phyloP scores from a whole-genome alignment of 345 rosid species.

The Pistacia atlantica region DNA sequence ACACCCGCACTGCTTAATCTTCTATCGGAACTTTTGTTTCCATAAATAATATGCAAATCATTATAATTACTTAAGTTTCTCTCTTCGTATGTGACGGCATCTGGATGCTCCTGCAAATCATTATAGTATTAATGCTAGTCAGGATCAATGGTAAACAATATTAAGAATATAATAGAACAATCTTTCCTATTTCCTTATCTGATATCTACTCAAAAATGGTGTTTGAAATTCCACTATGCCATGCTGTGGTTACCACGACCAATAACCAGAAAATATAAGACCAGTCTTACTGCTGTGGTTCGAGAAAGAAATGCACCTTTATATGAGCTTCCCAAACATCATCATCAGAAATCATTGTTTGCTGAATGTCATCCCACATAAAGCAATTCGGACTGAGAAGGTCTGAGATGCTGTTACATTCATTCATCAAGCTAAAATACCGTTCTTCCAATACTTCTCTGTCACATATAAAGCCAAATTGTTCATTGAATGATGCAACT shows the following conservation, averaged over 20 bases:
- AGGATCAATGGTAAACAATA: not conserved
- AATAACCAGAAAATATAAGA: not conserved
- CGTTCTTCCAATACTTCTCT: slow-evolving; percentile 51
- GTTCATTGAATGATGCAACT: slow-evolving; percentile 48
- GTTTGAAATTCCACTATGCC: not conserved
- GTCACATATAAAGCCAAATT: slow-evolving; percentile 48
- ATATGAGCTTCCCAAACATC: slow-evolving; percentile 60
- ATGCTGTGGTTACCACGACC: not conserved
- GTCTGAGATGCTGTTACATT: slow-evolving; percentile 48
- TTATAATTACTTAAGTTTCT: slow-evolving; percentile 27
- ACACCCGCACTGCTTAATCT: slow-evolving; percentile 21
- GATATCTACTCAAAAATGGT: not conserved
- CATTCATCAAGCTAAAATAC: slow-evolving; percentile 58
- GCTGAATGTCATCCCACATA: slow-evolving; percentile 58
- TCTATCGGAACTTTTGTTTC: slow-evolving; percentile 2
- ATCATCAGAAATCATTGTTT: slow-evolving; percentile 51
- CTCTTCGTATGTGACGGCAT: slow-evolving; percentile 47
- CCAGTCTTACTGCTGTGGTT: not conserved
- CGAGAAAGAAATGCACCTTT: slow-evolving; percentile 46
- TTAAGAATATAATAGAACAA: too few relatives aligned
- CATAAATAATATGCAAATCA: slow-evolving; percentile 28
- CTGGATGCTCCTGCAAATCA: slow-evolving; percentile 66
- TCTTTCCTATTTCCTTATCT: too few relatives aligned
- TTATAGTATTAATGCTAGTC: not conserved
- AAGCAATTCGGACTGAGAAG: slow-evolving; percentile 56